Base-by-base conservation (phyloP, 768 basidiomycete genomes). In the Bullera alba region DNA sequence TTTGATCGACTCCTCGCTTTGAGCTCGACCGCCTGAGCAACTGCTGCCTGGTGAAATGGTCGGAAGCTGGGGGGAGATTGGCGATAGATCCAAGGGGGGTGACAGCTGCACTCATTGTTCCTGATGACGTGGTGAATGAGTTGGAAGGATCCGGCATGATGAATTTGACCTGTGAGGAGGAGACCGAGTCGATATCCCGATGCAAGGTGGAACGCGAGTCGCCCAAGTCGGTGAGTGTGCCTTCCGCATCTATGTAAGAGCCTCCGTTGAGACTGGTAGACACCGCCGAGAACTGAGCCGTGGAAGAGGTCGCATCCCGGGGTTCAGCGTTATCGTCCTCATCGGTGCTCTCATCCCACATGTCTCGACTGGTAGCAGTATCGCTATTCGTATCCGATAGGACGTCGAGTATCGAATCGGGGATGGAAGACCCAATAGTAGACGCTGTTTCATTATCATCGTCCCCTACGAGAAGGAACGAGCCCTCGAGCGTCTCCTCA, bases 161-260 rank as follows among this genome's bases (percentile, higher is more conserved):
- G 28, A 57, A 45, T 27, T 29, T 10, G 28, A 56, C 39, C 6
- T 51, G 30, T 12, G 32, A 39, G 5, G 36, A 15, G 15, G 37
- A 22, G 15, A 30, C 29, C 3, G 26, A 28, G 3, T 17, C 16
- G 4, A 48, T 12, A 26, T 15, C 10, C 10, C 19, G 19, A 3
- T 32, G 23, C 4, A 44, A 15, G 19, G 53, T 54, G 16, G 21
- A n/a, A 12, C 47, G 16, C 2, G 53, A 54, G 16, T 54, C 53
- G 14, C 41, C 45, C 19, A 54, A 21, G 6, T 48, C 46, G 17
- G 46, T 19, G 25, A 36, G 15, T 38, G 46, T 30, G 3, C 47
- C 51, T 29, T 57, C 56, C 16, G 51, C 56, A 36, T 57, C 56
- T 15, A 30, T 41, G 25, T 49, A 56, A 34, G 42, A 48, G 5